phyloP scores from a whole-genome alignment of 495 filamentous ascomycete species.

The Articulospora tetracladia region DNA sequence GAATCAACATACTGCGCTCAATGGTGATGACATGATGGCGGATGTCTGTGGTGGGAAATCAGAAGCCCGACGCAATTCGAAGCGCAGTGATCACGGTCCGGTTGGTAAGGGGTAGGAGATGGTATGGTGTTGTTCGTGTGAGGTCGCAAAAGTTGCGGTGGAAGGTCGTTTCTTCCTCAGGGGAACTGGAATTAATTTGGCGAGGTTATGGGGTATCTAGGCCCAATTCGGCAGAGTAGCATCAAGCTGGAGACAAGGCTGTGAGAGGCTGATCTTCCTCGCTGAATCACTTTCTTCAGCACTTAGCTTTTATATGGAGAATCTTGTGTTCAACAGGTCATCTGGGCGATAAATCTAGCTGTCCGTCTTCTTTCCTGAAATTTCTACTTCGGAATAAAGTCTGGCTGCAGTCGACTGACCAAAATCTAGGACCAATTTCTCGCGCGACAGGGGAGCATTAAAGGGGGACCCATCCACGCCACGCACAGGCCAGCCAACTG shows the following conservation, averaged over 20 bases:
- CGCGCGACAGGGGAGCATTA: background rate
- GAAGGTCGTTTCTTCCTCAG: slow-evolving; percentile 20
- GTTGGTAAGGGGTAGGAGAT: background rate
- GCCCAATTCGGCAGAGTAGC: slow-evolving; percentile 4
- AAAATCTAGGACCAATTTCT: too few relatives aligned
- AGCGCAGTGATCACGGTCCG: background rate
- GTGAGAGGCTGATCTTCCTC: too few relatives aligned
- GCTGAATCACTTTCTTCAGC: background rate
- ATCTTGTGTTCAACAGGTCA: too few relatives aligned
- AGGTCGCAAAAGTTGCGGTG: slow-evolving; percentile 23
- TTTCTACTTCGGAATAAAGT: too few relatives aligned
- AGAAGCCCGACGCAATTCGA: background rate
- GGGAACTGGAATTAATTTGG: slow-evolving; percentile 14
- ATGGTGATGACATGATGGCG: slow-evolving; percentile 53
- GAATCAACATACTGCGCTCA: slow-evolving; percentile 53
- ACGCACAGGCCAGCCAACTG: background rate
- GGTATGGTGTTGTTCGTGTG: slow-evolving; percentile 7
- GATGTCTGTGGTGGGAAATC: background rate
- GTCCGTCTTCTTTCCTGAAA: too few relatives aligned
- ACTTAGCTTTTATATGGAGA: background rate
- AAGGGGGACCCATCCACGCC: background rate
- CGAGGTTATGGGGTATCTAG: slow-evolving; percentile 11
- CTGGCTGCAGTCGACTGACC: too few relatives aligned
- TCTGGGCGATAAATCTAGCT: too few relatives aligned
- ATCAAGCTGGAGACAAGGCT: background rate